These are phyloP conservation scores for Picochlorum sp. DNA, from an alignment of 139 green algal genomes.

Conservation along the genomic window DNA sequence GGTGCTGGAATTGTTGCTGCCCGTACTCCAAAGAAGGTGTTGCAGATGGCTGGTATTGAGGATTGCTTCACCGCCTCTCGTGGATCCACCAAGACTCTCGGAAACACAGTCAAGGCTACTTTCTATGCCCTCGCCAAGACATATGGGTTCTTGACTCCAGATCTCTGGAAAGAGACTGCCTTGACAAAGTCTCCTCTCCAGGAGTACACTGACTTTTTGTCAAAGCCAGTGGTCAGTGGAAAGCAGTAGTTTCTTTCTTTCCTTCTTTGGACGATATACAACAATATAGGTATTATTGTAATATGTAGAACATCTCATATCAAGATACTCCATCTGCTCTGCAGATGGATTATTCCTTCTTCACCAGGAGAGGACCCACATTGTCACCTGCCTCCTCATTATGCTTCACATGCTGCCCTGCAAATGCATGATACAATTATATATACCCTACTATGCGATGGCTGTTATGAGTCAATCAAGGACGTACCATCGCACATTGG, in stretches of 20 bases:
- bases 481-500: constrained; percentile 3
- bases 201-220: constrained; percentile 85
- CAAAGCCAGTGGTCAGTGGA: constrained; percentile 59
- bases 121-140: constrained; percentile 58
- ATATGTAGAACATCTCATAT: no score
- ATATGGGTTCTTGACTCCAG: constrained; percentile 95
- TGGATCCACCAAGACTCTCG: constrained; percentile 94
- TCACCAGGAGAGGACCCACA: constrained; percentile 5
- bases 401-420: not conserved
- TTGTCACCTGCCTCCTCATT: constrained; percentile 5
- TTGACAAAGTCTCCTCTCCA: constrained; percentile 76
- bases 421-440: not conserved
- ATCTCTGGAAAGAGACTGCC: constrained; percentile 92
- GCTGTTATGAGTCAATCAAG: not conserved
- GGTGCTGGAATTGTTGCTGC: constrained; percentile 97
- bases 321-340: no score
- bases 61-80: constrained; percentile 96
- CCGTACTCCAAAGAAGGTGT: constrained; percentile 96
- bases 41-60: constrained; percentile 98
- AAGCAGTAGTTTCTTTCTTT: not conserved
- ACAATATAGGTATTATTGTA: no score
- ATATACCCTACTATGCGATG: not conserved
- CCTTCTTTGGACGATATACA: not conserved
- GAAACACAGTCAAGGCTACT: constrained; percentile 96
- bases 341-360: not conserved